Conservation (phyloP, 2,329 filamentous ascomycete species). For the Talaromyces piceae region DNA sequence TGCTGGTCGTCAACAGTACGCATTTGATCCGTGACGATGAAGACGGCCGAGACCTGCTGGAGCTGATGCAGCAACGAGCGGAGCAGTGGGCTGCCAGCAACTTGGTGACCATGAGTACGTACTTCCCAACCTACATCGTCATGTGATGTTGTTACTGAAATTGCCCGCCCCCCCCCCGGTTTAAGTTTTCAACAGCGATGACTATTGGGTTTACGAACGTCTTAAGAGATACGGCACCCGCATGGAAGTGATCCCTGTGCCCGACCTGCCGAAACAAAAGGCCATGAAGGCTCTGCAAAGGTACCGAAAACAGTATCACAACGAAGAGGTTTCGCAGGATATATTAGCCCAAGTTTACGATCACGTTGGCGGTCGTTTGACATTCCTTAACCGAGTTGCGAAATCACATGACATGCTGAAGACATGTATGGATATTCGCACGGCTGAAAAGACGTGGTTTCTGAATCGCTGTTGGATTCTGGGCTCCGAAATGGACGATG, state of each 20-base stretch:
- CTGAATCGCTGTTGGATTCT: conserved; percentile 73
- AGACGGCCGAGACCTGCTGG: conserved; percentile 84
- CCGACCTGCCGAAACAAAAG: conserved; percentile 70
- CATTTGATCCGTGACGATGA: conserved; percentile 88
- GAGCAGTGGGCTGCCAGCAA: conserved; percentile 94
- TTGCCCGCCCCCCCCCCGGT: conserved; percentile 31
- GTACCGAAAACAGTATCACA: conserved; percentile 74
- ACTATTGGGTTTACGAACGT: conserved; percentile 97
- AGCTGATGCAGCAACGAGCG: conserved; percentile 88
- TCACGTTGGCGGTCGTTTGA: conserved; percentile 77
- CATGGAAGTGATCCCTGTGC: conserved; percentile 86
- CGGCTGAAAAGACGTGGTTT: conserved; percentile 69
- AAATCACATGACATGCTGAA: conserved; percentile 72
- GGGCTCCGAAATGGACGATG: conserved; percentile 77
- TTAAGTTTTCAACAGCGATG: conserved; percentile 86
- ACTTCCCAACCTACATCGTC: neutral
- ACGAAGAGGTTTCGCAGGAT: conserved; percentile 46
- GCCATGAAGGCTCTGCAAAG: conserved; percentile 69
- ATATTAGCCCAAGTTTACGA: conserved; percentile 74
- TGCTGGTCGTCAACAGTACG: conserved; percentile 92
- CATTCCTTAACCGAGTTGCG: conserved; percentile 84
- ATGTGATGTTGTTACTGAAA: neutral
- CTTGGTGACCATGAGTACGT: conserved; percentile 62
- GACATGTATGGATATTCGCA: conserved; percentile 66
- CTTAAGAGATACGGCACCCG: conserved; percentile 86